phyloP scores from a whole-genome alignment of 1,284 basidiomycete genomes.

The Tranzscheliella williamsii region DNA sequence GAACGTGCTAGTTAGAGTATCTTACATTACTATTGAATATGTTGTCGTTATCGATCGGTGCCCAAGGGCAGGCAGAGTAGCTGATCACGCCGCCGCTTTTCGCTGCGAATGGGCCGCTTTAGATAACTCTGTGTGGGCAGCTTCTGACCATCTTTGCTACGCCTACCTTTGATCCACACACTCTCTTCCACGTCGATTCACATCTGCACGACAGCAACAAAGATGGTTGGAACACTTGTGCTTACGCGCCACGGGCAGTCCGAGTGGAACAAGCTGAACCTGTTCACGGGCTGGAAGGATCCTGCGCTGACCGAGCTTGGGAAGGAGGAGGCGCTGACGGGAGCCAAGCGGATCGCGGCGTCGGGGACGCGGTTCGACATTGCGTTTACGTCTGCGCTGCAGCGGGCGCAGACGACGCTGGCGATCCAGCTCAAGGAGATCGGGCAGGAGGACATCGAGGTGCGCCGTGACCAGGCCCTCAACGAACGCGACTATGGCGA shows the following conservation, averaged over 20 bases:
- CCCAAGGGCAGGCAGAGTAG: too few species aligned
- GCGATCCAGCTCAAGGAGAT: conserved; percentile 63
- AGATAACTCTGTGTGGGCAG: too few species aligned
- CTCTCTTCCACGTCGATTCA: not conserved
- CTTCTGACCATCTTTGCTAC: not conserved
- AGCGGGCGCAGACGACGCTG: conserved; percentile 63
- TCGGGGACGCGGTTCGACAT: conserved; percentile 59
- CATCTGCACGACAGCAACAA: not conserved
- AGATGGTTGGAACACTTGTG: conserved; percentile 56
- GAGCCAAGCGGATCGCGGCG: conserved; percentile 58
- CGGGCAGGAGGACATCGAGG: conserved; percentile 59
- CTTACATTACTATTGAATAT: too few species aligned
- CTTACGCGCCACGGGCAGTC: conserved; percentile 61
- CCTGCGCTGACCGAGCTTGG: conserved; percentile 59
- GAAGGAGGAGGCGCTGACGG: conserved; percentile 57
- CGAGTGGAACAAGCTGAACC: conserved; percentile 62
- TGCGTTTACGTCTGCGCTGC: conserved; percentile 63
- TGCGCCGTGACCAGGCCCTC: conserved; percentile 62
- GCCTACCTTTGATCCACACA: not conserved
- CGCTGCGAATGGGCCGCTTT: too few species aligned
- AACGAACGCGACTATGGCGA: conserved; percentile 64
- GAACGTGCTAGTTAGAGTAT: too few species aligned
- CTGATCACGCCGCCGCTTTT: too few species aligned
- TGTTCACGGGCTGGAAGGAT: conserved; percentile 61
- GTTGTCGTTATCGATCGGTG: too few species aligned